phyloP scores from a whole-genome alignment of 352 stramenopile species.

The Phytopythium ostracodes region DNA sequence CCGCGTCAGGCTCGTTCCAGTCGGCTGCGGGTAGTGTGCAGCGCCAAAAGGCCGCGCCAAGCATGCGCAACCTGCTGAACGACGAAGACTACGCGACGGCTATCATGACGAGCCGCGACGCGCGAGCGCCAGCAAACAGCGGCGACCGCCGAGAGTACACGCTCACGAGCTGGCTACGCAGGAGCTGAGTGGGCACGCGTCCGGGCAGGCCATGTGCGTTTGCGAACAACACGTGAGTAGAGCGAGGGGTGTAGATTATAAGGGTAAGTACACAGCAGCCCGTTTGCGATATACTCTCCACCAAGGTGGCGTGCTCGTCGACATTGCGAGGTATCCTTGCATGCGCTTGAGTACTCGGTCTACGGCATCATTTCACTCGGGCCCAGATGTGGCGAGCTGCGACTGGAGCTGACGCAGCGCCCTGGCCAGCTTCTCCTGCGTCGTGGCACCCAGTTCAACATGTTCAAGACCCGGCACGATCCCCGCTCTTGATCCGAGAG shows the following conservation, averaged over 20 bases:
- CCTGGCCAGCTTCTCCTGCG: slow-evolving; percentile 6
- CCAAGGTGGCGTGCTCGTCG: too few species aligned
- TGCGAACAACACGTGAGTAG: background rate
- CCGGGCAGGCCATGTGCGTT: background rate
- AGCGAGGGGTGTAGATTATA: slow-evolving; percentile 5
- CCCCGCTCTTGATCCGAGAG: too few species aligned
- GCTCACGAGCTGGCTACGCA: slow-evolving; percentile 65
- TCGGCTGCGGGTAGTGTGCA: background rate
- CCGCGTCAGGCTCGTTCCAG: slow-evolving; percentile 3
- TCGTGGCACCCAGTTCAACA: background rate
- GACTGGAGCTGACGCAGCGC: slow-evolving; percentile 9
- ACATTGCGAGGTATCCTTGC: too few species aligned
- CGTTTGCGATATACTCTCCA: background rate
- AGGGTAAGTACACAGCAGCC: slow-evolving; percentile 2
- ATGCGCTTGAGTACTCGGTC: too few species aligned
- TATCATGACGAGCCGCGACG: background rate
- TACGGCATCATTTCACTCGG: too few species aligned
- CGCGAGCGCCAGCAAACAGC: background rate
- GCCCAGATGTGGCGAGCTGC: slow-evolving; percentile 1
- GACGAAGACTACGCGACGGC: slow-evolving; percentile 14
- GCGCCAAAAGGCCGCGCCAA: slow-evolving; percentile 40
- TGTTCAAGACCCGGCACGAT: too few species aligned
- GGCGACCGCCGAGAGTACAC: slow-evolving; percentile 48
- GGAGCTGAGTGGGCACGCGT: slow-evolving; percentile 34
- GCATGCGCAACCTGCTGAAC: slow-evolving; percentile 49